Evolutionary conservation across 768 basidiomycete species (phyloP).

Genomic region (Panellus pusillus): DNA sequence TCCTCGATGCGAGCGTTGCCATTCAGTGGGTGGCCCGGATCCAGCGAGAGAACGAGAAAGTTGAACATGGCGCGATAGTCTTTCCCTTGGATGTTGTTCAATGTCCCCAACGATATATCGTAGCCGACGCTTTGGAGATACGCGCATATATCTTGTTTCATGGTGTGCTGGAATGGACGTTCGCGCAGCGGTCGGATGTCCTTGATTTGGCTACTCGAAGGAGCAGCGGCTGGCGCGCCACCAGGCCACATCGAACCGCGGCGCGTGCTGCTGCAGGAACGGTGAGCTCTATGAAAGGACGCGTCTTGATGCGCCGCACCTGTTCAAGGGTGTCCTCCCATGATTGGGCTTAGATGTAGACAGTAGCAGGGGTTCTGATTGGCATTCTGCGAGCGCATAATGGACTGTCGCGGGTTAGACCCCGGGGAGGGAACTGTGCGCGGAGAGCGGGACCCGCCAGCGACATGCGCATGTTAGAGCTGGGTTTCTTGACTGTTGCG

Average conservation of each 20-base stretch:
- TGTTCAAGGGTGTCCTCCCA: constrained; percentile 75
- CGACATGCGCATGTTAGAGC: constrained; percentile 62
- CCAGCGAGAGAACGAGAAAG: constrained; percentile 68
- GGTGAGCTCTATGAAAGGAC: neutral
- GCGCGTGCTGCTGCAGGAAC: constrained; percentile 56
- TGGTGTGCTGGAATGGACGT: constrained; percentile 65
- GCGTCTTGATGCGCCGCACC: constrained; percentile 41
- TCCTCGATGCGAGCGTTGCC: constrained; percentile 66
- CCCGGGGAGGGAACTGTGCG: constrained; percentile 44
- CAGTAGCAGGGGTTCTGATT: constrained; percentile 70
- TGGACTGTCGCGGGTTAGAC: constrained; percentile 60
- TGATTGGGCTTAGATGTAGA: constrained; percentile 66
- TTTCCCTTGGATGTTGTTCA: constrained; percentile 79
- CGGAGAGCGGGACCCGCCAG: constrained; percentile 75
- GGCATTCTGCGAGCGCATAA: constrained; percentile 64
- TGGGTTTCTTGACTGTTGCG: constrained; percentile 70
- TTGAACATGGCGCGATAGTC: constrained; percentile 87
- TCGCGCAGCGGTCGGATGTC: constrained; percentile 83
- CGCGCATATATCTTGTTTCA: constrained; percentile 72
- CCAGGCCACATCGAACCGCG: constrained; percentile 76
- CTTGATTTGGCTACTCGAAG: constrained; percentile 58
- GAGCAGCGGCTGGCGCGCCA: constrained; percentile 46
- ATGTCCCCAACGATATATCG: constrained; percentile 64
- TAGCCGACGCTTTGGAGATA: constrained; percentile 70
- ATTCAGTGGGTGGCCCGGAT: constrained; percentile 64